Evolutionary conservation across 2,329 filamentous ascomycete genomes (phyloP).

Genomic region (Biscogniauxia sp.): DNA sequence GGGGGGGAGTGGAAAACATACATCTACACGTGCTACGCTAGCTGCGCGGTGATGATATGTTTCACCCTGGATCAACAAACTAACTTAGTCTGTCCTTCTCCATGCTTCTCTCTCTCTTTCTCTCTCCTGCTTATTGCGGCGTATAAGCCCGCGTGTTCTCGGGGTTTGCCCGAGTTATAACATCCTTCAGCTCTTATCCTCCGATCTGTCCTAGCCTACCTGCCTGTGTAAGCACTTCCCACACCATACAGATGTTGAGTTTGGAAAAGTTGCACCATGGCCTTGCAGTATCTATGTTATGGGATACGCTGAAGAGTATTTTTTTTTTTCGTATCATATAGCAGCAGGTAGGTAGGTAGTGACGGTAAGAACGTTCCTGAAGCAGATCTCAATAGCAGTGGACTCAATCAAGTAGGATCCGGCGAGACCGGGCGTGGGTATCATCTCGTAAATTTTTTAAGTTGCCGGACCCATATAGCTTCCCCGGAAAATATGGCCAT

Average conservation of each 20-base stretch:
- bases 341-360: no score
- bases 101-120: background rate
- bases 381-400: background rate
- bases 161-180: background rate
- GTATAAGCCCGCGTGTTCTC: background rate
- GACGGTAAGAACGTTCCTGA: background rate
- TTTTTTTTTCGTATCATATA: background rate
- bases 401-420: background rate
- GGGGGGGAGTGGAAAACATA: background rate
- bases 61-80: background rate
- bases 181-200: background rate
- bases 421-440: background rate
- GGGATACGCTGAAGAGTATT: background rate
- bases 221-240: background rate
- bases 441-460: background rate
- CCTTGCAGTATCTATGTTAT: background rate
- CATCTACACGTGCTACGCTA: background rate
- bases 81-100: background rate
- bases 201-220: background rate
- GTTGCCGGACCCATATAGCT: background rate
- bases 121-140: background rate
- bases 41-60: background rate
- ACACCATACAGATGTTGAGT: background rate
- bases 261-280: background rate
- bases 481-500: background rate